These are phyloP conservation scores for Gossypium arboreum DNA, from an alignment of 345 rosid species.

Conservation along the genomic window DNA sequence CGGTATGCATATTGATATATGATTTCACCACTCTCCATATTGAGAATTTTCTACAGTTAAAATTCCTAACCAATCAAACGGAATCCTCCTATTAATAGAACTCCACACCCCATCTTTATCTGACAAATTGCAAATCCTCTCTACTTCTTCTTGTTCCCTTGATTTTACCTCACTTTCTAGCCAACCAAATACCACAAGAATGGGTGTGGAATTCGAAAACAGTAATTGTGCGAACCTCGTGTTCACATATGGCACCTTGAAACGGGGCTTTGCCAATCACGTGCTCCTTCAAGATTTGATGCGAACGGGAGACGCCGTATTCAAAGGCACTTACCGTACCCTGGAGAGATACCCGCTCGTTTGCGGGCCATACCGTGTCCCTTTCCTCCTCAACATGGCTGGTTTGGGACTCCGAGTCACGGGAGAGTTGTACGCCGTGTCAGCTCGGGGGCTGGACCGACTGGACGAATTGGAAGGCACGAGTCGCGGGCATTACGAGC, in stretches of 20 bases:
- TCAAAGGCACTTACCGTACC: conserved; percentile 53
- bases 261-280: conserved; percentile 73
- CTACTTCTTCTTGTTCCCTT: not conserved
- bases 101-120: not conserved
- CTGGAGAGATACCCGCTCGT: conserved; percentile 55
- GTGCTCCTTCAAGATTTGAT: conserved; percentile 61
- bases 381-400: conserved; percentile 77
- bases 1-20: not conserved
- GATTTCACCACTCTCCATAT: not conserved
- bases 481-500: conserved; percentile 52
- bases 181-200: not conserved
- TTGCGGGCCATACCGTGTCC: conserved; percentile 81
- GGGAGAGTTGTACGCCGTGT: conserved; percentile 78
- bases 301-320: conserved; percentile 59
- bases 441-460: conserved; percentile 45
- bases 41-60: not conserved
- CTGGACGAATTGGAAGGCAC: conserved; percentile 82
- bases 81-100: not conserved
- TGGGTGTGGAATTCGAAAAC: conserved; percentile 20
- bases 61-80: not conserved
- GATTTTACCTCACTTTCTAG: not conserved
- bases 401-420: conserved; percentile 52
- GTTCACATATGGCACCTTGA: conserved; percentile 81
- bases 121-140: not conserved
- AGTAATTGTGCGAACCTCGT: conserved; percentile 26